Evolutionary conservation across 2,329 filamentous ascomycete genomes (phyloP).

Genomic region (Graphiopsis chlorocephala): DNA sequence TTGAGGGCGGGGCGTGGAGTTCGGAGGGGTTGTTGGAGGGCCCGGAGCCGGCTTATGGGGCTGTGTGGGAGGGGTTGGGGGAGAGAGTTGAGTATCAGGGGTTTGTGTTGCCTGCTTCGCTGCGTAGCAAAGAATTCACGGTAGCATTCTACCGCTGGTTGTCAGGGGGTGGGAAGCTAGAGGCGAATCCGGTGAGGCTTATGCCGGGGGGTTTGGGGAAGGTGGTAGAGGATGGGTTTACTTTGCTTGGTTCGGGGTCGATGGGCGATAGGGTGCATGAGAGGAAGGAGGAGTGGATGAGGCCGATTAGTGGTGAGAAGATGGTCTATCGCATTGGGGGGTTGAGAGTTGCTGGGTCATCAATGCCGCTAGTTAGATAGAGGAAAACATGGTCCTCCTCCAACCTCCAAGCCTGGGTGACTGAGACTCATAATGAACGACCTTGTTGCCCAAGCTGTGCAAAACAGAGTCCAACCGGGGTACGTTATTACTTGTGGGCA

Average conservation of each 20-base stretch:
- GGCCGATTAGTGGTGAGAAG: slow-evolving; percentile 16
- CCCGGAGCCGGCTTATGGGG: background rate
- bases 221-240: slow-evolving; percentile 8
- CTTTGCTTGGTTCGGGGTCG: background rate
- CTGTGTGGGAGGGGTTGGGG: slow-evolving; percentile 4
- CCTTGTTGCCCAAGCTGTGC: no score
- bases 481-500: no score
- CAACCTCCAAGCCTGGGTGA: no score
- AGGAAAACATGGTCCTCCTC: no score
- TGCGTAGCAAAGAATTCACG: background rate
- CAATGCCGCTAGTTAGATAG: background rate
- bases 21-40: background rate
- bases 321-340: background rate
- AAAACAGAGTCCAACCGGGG: no score
- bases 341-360: background rate
- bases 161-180: background rate
- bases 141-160: background rate
- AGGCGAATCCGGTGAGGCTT: background rate
- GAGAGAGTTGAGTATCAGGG: slow-evolving; percentile 3
- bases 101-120: background rate
- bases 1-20: background rate
- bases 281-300: slow-evolving; percentile 16
- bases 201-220: slow-evolving; percentile 1
- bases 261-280: background rate
- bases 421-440: no score